A percentile compares a stretch with the other conserved stretches of the same genome.
Evolutionary conservation across 2,329 filamentous ascomycete genomes (phyloP).

Genomic region (Aspergillus phoenicis): DNA sequence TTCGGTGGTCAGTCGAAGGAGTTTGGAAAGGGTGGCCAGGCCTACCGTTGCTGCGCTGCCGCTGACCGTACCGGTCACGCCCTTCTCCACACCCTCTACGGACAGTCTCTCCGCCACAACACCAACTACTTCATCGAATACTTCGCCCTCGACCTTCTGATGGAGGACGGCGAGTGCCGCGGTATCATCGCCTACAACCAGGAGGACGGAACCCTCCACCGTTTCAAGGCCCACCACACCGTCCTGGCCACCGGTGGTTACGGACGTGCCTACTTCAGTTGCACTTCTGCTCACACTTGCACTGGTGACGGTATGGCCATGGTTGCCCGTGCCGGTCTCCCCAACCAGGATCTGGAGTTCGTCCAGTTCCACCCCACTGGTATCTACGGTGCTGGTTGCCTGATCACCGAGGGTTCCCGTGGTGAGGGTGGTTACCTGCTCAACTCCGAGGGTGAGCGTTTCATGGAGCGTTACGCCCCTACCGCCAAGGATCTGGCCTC

Average conservation of each 20-base stretch:
- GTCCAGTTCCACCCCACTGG: conserved; percentile 99
- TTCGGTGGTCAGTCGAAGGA: conserved; percentile 97
- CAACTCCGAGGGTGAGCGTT: conserved; percentile 97
- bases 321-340: conserved; percentile 95
- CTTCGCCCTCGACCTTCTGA: conserved; percentile 94
- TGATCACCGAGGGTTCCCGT: conserved; percentile 97
- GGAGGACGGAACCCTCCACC: conserved; percentile 95
- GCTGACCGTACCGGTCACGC: conserved; percentile 97
- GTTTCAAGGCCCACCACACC: conserved; percentile 95
- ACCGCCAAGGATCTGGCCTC: conserved; percentile 97
- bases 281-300: conserved; percentile 96
- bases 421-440: conserved; percentile 97
- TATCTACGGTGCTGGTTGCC: conserved; percentile 96
- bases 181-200: conserved; percentile 98
- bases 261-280: conserved; percentile 96
- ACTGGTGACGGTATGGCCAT: conserved; percentile 99
- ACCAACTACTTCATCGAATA: conserved; percentile 99
- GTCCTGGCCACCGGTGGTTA: conserved; percentile 97
- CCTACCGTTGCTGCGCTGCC: conserved; percentile 94
- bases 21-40: conserved; percentile 94
- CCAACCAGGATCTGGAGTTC: conserved; percentile 99
- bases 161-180: conserved; percentile 95
- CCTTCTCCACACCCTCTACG: conserved; percentile 96
- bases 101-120: conserved; percentile 94
- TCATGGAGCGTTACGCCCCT: conserved; percentile 98